These are phyloP conservation scores for Nicotiana tomentosiformis DNA, from an alignment of 257 asterid species.

Conservation along the genomic window DNA sequence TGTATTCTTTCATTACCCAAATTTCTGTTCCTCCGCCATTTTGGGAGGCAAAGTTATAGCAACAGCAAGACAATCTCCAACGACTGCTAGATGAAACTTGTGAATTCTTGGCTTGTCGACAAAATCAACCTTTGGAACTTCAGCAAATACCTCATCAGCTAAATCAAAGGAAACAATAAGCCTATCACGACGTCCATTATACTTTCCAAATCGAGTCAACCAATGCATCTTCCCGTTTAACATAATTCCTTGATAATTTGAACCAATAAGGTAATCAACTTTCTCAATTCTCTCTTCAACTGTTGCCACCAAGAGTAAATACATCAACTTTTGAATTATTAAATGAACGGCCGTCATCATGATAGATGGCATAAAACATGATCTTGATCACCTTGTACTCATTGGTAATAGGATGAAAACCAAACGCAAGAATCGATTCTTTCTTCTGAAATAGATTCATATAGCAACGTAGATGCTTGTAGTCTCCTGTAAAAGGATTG, in stretches of 20 bases:
- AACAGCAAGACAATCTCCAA: slow-evolving; percentile 27
- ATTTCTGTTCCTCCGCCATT: slow-evolving; percentile 10
- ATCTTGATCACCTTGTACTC: slow-evolving; percentile 27
- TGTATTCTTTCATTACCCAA: slow-evolving; percentile 34
- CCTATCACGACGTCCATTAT: background rate
- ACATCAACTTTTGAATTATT: slow-evolving; percentile 28
- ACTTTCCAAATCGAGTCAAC: background rate
- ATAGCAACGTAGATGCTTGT: slow-evolving; percentile 22
- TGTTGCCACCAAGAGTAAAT: background rate
- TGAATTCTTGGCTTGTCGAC: background rate
- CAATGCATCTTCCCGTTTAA: slow-evolving; percentile 9
- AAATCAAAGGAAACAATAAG: slow-evolving; percentile 24
- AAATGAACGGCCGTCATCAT: background rate
- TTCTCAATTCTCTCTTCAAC: slow-evolving; percentile 12
- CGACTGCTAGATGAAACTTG: slow-evolving; percentile 20
- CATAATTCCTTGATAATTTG: background rate
- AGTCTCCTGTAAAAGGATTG: slow-evolving; percentile 43
- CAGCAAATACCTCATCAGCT: slow-evolving; percentile 15
- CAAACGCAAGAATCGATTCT: slow-evolving; percentile 21
- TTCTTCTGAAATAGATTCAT: slow-evolving; percentile 6
- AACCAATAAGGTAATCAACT: slow-evolving; percentile 5
- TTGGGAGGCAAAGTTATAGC: background rate
- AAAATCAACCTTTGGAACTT: slow-evolving; percentile 4
- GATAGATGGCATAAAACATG: background rate
- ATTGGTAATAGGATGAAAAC: no score